Percentiles rank a stretch among this genome's conserved stretches.
Conservation (phyloP, 2,329 filamentous ascomycete genomes). For the Aureobasidium sp. region DNA sequence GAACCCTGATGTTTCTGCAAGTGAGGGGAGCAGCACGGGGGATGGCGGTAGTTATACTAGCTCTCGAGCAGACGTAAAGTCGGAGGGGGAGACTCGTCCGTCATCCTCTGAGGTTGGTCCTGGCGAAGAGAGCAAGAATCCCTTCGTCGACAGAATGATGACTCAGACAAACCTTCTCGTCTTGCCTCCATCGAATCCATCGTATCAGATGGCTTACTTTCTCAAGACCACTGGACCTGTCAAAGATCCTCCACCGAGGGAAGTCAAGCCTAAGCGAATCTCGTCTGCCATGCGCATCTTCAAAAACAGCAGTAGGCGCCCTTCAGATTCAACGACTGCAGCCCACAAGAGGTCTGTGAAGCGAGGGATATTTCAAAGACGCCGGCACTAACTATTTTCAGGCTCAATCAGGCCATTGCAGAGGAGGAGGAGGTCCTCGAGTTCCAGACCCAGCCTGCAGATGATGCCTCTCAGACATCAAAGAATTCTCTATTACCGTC, state of each 20-base stretch:
- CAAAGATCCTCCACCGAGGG: conserved; percentile 20
- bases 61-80: not conserved
- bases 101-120: not conserved
- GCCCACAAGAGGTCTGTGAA: conserved; percentile 22
- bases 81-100: not conserved
- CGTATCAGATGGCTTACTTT: conserved; percentile 33
- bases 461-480: not conserved
- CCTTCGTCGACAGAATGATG: conserved; percentile 24
- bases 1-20: not conserved
- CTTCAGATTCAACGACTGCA: conserved; percentile 16
- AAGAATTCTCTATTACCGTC: conserved; percentile 3
- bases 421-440: not conserved
- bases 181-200: conserved; percentile 24
- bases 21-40: not conserved
- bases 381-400: not conserved
- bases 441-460: not conserved
- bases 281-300: conserved; percentile 28
- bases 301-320: conserved; percentile 18
- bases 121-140: not conserved
- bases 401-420: not conserved
- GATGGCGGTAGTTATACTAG: not conserved
- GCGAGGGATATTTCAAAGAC: no score
- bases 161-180: conserved; percentile 25
- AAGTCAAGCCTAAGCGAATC: conserved; percentile 18
- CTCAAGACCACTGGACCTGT: conserved; percentile 32